phyloP scores from a whole-genome alignment of 1,284 basidiomycete genomes.

The Somion occarium region DNA sequence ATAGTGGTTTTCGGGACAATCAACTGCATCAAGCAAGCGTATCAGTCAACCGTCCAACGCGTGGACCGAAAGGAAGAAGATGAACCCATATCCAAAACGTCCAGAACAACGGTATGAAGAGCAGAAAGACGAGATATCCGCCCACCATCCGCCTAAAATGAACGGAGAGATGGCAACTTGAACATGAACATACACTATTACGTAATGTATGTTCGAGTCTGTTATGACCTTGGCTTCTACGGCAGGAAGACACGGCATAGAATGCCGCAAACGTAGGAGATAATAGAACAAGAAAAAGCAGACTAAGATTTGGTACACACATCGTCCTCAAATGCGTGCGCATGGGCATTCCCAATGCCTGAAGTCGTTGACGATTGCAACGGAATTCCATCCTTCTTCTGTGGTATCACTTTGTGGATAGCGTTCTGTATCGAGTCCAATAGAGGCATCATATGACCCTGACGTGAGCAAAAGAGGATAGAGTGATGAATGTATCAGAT shows the following conservation, averaged over 20 bases:
- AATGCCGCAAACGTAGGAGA: constrained; percentile 9
- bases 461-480: no score
- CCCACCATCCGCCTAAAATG: constrained; percentile 40
- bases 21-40: constrained; percentile 49
- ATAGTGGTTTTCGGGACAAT: constrained; percentile 79
- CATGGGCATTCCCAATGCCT: constrained; percentile 54
- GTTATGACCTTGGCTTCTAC: constrained; percentile 7
- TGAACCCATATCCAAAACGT: constrained; percentile 63
- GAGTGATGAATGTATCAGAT: neutral
- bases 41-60: constrained; percentile 15
- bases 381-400: constrained; percentile 23
- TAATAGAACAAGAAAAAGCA: constrained; percentile 11
- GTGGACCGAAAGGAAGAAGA: constrained; percentile 15
- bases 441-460: constrained; percentile 20
- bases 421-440: constrained; percentile 26
- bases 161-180: no score
- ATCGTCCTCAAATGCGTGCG: constrained; percentile 60
- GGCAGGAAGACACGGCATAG: constrained; percentile 7
- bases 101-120: constrained; percentile 57
- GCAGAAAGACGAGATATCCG: constrained; percentile 51
- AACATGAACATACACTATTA: constrained; percentile 44
- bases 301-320: constrained; percentile 38
- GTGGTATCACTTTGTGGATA: constrained; percentile 22
- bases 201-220: constrained; percentile 37
- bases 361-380: constrained; percentile 21